A percentile compares a stretch with the other conserved stretches of the same genome.
These are phyloP conservation scores for Mediolabrus comicus DNA, from an alignment of 108 stramenopile species.

Conservation along the genomic window DNA sequence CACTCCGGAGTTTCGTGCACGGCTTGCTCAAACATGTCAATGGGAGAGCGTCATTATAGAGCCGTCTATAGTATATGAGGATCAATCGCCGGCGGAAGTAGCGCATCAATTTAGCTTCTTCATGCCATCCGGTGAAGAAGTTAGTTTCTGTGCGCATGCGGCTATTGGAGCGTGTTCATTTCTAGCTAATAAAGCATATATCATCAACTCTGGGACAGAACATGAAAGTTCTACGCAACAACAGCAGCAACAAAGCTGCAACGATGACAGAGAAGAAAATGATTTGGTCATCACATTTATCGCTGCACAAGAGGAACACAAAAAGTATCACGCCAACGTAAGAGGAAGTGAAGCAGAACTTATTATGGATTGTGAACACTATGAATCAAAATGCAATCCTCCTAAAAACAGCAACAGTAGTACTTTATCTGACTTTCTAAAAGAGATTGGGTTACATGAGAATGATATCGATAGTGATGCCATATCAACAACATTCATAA, in stretches of 20 bases:
- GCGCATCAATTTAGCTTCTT: constrained; percentile 53
- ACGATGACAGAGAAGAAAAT: too few species aligned
- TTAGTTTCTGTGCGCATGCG: constrained; percentile 72
- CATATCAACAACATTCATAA: constrained; percentile 40
- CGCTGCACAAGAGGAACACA: constrained; percentile 6
- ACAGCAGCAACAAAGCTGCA: too few species aligned
- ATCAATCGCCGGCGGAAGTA: neutral
- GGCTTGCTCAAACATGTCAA: constrained; percentile 56
- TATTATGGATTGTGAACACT: constrained; percentile 15
- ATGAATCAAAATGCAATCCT: constrained; percentile 21
- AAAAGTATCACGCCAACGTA: constrained; percentile 18
- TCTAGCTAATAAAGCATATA: constrained; percentile 15
- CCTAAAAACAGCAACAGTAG: neutral
- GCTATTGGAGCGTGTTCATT: constrained; percentile 60
- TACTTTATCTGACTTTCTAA: constrained; percentile 11
- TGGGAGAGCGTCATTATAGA: constrained; percentile 72
- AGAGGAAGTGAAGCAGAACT: constrained; percentile 25
- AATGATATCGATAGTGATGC: constrained; percentile 9
- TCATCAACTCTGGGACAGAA: constrained; percentile 18
- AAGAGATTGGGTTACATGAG: constrained; percentile 13
- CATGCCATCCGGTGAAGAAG: constrained; percentile 73
- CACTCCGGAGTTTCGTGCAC: constrained; percentile 20
- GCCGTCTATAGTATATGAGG: neutral
- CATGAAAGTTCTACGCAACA: neutral
- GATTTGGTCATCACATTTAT: constrained; percentile 19